Conservation (phyloP, 257 asterid species). For the Ophiorrhiza pumila region DNA sequence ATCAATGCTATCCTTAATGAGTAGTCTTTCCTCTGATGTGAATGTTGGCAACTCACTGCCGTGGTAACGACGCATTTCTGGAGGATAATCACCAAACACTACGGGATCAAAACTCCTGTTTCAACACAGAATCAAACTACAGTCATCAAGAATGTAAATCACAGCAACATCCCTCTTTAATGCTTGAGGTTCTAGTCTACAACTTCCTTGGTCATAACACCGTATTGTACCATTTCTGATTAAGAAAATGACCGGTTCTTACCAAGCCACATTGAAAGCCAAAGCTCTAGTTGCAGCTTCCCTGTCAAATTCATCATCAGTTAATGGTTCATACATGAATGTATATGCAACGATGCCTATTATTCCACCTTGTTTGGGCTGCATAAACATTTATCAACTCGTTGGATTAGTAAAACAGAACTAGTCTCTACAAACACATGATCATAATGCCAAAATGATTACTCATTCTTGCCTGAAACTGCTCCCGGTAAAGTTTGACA, state of each 20-base stretch:
- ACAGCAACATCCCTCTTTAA: neutral
- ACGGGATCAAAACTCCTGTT: slow-evolving; percentile 65
- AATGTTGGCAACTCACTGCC: slow-evolving; percentile 53
- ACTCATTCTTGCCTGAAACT: slow-evolving; percentile 48
- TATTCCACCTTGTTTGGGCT: slow-evolving; percentile 45
- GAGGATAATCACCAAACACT: slow-evolving; percentile 70
- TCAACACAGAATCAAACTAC: neutral
- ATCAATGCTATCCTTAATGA: slow-evolving; percentile 51
- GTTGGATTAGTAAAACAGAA: neutral
- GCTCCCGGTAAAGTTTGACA: slow-evolving; percentile 50
- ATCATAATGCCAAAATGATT: neutral
- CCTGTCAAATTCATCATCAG: slow-evolving; percentile 36
- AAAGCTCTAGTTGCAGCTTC: slow-evolving; percentile 68
- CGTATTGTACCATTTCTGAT: neutral
- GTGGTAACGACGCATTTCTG: slow-evolving; percentile 64
- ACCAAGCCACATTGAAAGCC: slow-evolving; percentile 72
- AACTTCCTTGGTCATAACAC: neutral
- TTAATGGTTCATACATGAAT: slow-evolving; percentile 54
- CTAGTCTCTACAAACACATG: neutral
- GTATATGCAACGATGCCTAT: slow-evolving; percentile 44
- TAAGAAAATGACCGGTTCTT: slow-evolving; percentile 17
- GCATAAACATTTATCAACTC: slow-evolving; percentile 5
- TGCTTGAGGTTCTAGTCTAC: no score
- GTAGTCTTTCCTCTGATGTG: slow-evolving; percentile 50
- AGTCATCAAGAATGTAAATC: neutral